A percentile compares a stretch with the other conserved stretches of the same genome.
Conservation (phyloP, 2,329 filamentous ascomycete genomes). For the Arthroderma sp. region DNA sequence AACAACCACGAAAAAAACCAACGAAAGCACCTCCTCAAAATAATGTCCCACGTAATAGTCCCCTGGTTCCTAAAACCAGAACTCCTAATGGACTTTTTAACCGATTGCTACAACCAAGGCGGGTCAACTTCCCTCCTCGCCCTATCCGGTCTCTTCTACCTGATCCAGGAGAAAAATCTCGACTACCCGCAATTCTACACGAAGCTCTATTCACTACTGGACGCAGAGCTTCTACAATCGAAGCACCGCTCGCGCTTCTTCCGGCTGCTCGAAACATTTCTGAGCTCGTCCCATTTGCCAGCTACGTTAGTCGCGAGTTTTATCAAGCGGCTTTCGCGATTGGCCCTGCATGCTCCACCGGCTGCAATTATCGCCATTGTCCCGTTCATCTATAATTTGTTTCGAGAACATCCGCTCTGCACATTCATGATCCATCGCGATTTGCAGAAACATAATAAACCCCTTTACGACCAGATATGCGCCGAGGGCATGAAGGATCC, state of each 20-base stretch:
- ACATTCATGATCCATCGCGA: constrained; percentile 93
- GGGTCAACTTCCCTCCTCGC: constrained; percentile 79
- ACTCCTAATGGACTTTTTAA: constrained; percentile 87
- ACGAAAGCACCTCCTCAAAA: constrained; percentile 62
- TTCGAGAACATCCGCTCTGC: constrained; percentile 77
- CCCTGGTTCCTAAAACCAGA: constrained; percentile 86
- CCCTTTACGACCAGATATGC: constrained; percentile 28
- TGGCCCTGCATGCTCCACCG: constrained; percentile 78
- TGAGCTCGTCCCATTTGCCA: constrained; percentile 82
- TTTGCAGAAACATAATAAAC: constrained; percentile 2
- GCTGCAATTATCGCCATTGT: constrained; percentile 77
- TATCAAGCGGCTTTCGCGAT: constrained; percentile 77
- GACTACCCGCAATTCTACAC: constrained; percentile 91
- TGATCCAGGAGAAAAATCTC: constrained; percentile 85
- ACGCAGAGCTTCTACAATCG: constrained; percentile 75
- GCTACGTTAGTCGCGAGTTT: constrained; percentile 86
- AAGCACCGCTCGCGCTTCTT: constrained; percentile 92
- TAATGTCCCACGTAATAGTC: constrained; percentile 64
- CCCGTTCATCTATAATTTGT: constrained; percentile 89
- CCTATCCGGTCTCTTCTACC: constrained; percentile 82
- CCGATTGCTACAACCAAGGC: constrained; percentile 79
- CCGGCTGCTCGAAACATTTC: constrained; percentile 78
- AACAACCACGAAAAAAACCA: constrained; percentile 54
- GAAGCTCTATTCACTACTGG: constrained; percentile 86
- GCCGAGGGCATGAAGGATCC: constrained; percentile 55